Conservation (phyloP, 306 rosid genomes). For the Lathyrus sativus region DNA sequence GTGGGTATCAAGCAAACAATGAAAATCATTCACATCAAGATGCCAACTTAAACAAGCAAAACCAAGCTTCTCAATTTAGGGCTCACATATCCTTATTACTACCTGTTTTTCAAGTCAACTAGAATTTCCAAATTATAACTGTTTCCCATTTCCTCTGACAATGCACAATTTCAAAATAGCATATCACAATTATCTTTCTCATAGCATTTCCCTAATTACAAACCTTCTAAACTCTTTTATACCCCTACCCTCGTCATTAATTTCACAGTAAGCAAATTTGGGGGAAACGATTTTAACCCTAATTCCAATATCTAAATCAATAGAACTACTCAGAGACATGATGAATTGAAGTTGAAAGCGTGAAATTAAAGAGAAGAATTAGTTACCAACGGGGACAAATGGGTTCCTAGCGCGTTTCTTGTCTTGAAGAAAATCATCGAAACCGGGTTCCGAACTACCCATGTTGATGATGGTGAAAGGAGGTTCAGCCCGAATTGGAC, state of each 20-base stretch:
- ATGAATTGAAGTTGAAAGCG: background rate
- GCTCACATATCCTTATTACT: too few species aligned
- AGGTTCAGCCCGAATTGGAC: slow-evolving; percentile 13
- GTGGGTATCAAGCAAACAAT: slow-evolving; percentile 1
- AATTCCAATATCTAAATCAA: slow-evolving; percentile 11
- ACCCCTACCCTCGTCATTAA: slow-evolving; percentile 11
- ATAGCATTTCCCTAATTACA: slow-evolving; percentile 15
- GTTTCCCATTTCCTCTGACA: background rate
- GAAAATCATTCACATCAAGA: slow-evolving; percentile 13
- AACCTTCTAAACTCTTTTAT: slow-evolving; percentile 14
- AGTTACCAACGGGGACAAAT: slow-evolving; percentile 76
- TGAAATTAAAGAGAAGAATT: slow-evolving; percentile 7
- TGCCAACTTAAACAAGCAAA: background rate
- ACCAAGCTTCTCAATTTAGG: slow-evolving; percentile 7
- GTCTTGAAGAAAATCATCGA: slow-evolving; percentile 60
- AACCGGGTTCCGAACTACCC: slow-evolving; percentile 54
- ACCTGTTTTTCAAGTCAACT: too few species aligned
- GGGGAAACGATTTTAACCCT: background rate
- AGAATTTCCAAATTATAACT: background rate
- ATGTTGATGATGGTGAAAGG: background rate
- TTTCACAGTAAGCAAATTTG: background rate
- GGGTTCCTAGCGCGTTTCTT: slow-evolving; percentile 88
- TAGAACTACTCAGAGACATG: background rate
- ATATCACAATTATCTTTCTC: background rate
- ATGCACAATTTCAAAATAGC: background rate